Evolutionary conservation across 495 filamentous ascomycete species (phyloP).

Genomic region (Penicillium cataractarum): DNA sequence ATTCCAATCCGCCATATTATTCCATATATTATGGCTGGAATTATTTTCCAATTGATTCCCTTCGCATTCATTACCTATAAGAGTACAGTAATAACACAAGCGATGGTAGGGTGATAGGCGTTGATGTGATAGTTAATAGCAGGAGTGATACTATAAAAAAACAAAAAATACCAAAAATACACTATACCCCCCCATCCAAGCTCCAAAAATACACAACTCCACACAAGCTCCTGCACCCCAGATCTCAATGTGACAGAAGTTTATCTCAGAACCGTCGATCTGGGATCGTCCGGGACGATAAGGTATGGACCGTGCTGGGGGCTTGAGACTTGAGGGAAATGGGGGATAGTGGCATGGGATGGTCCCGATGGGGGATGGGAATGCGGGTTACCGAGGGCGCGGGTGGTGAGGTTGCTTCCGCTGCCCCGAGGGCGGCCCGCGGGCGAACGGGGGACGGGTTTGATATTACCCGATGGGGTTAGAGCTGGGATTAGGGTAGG

Average conservation of each 20-base stretch:
- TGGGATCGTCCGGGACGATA: slow-evolving; percentile 24
- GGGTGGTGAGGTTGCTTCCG: slow-evolving; percentile 19
- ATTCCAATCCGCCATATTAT: not conserved
- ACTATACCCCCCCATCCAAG: not conserved
- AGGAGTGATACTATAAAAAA: not conserved
- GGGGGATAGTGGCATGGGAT: slow-evolving; percentile 11
- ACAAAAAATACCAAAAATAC: slow-evolving; percentile 13
- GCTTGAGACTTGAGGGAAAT: slow-evolving; percentile 1
- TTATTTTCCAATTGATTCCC: not conserved
- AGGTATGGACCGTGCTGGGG: slow-evolving; percentile 31
- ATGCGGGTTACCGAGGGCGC: slow-evolving; percentile 1
- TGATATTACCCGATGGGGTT: slow-evolving; percentile 3
- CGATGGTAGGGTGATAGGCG: not conserved
- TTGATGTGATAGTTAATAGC: not conserved
- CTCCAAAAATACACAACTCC: slow-evolving; percentile 22
- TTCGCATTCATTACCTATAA: not conserved
- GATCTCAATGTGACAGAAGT: slow-evolving; percentile 19
- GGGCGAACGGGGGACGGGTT: slow-evolving; percentile 23
- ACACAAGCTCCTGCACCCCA: slow-evolving; percentile 35
- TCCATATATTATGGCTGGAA: not conserved
- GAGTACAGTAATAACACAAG: not conserved
- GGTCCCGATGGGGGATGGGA: not conserved
- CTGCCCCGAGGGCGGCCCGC: slow-evolving; percentile 29
- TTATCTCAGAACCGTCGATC: slow-evolving; percentile 8
- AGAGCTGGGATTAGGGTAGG: not conserved